Evolutionary conservation across 2,329 filamentous ascomycete genomes (phyloP).

Genomic region (Emergomyces orientalis): DNA sequence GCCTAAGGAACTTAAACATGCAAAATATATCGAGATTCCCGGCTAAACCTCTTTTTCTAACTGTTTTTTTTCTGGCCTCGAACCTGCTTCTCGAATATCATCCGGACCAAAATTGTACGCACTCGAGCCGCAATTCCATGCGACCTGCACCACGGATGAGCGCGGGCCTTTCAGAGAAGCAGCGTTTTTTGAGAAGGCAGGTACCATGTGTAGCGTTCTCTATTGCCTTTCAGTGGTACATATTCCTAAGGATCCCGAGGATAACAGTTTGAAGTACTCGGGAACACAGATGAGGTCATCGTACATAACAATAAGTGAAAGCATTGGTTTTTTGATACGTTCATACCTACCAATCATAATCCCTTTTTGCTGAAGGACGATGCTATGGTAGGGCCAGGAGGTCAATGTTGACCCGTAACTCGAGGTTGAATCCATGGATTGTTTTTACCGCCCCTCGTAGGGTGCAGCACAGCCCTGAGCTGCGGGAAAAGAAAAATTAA

Average conservation of each 20-base stretch:
- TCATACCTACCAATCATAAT: neutral
- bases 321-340: neutral
- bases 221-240: neutral
- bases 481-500: neutral
- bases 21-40: no score
- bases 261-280: neutral
- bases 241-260: neutral
- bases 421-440: no score
- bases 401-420: no score
- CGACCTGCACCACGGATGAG: neutral
- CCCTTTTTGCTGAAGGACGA: neutral
- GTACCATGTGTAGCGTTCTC: no score
- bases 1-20: no score
- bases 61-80: neutral
- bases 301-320: neutral
- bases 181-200: neutral
- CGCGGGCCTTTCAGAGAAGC: no score
- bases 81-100: neutral
- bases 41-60: no score
- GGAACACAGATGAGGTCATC: neutral
- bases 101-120: neutral
- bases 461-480: neutral
- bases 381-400: no score
- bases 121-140: neutral
- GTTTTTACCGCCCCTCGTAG: no score